Base-by-base conservation (phyloP, 1,284 basidiomycete genomes). In the Cystobasidium slooffiae region DNA sequence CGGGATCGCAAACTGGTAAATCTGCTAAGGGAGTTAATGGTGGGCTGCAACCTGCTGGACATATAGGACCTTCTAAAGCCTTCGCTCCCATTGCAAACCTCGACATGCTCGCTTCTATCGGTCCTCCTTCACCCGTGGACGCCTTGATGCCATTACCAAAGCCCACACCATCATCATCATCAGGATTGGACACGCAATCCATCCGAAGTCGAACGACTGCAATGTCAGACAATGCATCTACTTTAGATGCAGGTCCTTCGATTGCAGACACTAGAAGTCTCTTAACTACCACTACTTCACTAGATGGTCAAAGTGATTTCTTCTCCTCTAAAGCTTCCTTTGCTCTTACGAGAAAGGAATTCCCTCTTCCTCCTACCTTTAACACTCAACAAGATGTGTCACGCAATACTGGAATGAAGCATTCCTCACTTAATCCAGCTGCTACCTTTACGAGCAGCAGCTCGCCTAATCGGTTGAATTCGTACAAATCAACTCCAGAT, bases 81-180 rank as follows among this genome's bases (percentile, higher is more conserved):
- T 72, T 72, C 39, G 24, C 69, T 16, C 69, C 69, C 1, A 72
- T 72, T 49, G 69, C 69, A 6, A 72, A 72, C 52, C 31, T 72
- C 18, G 49, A 63, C 2, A 20, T 72, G 9, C 24, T 63, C 8
- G 16, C 18, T 16, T 8, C 56, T 39, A 16, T 58, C 44, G 44
- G 47, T 24, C 14, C 24, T 51, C 8, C 61, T 4, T 14, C 20
- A 9, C 20, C 31, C 31, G 31, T 31, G 31, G 31, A 31, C 31
- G 31, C 31, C 31, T 31, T 31, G 31, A 31, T 31, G 31, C 31
- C 31, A 31, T 5, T 31, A 31, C 31, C 31, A 31, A 31, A 31
- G 31, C 31, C 31, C 1, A 31, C 31, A 31, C 5, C 31, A 31
- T 31, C 31, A 31, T 31, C 31, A 31, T 31, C 31, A 31, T 31